Evolutionary conservation across 352 stramenopile species (phyloP).

Genomic region (Globisporangium alternatum): DNA sequence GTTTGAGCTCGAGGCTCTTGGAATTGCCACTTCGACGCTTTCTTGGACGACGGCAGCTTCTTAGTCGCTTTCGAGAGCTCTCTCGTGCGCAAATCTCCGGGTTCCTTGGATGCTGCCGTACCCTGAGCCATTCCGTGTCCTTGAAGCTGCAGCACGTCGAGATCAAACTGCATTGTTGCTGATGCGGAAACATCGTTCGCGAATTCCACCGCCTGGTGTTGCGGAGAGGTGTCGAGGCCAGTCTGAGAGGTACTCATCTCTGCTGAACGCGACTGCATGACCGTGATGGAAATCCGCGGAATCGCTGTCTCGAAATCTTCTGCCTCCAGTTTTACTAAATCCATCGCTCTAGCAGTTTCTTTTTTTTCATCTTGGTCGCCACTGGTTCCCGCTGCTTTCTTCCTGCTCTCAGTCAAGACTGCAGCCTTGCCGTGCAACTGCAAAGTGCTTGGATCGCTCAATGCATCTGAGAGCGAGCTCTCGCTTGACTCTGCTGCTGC

Average conservation of each 20-base stretch:
- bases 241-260: neutral
- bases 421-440: constrained; percentile 3
- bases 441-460: neutral
- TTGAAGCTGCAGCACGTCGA: constrained; percentile 1
- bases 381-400: neutral
- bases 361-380: neutral
- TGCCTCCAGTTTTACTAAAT: neutral
- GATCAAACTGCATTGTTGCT: neutral
- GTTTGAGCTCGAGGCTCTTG: neutral
- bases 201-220: neutral
- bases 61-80: neutral
- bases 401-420: neutral
- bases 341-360: neutral
- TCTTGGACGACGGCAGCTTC: neutral
- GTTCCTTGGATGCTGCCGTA: neutral
- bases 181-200: neutral
- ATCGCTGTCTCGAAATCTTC: neutral
- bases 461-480: too few relatives aligned
- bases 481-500: neutral
- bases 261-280: neutral
- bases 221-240: too few relatives aligned
- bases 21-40: constrained; percentile 5
- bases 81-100: neutral
- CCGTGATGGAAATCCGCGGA: constrained; percentile 7
- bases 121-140: neutral